phyloP scores from a whole-genome alignment of 148 eudicot species.

The Rhododendron ferrugineum region DNA sequence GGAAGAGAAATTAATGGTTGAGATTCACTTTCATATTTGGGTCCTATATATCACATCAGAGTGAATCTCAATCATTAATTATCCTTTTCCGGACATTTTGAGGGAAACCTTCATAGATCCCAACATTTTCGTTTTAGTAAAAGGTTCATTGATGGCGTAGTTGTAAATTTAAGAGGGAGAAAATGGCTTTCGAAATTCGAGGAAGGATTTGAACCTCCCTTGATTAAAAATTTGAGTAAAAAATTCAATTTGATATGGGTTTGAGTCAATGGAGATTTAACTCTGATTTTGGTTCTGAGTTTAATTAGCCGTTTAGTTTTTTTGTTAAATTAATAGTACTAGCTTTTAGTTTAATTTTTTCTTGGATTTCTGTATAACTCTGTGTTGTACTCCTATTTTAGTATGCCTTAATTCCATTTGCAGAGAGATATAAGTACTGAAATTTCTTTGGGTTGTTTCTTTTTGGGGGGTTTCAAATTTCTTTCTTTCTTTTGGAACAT shows the following conservation, averaged over 20 bases:
- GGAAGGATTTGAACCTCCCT: background rate
- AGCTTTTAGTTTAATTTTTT: no score
- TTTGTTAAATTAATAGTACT: no score
- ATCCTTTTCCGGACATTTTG: background rate
- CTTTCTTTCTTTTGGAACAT: background rate
- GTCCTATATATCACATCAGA: background rate
- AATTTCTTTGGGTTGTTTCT: background rate
- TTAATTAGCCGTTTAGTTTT: background rate
- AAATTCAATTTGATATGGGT: background rate
- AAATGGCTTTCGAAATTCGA: background rate
- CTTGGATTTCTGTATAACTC: background rate
- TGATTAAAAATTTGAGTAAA: background rate
- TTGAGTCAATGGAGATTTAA: background rate
- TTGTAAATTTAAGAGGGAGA: background rate
- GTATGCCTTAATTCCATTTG: background rate
- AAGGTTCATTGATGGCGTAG: background rate
- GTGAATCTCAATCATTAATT: background rate
- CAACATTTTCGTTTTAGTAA: background rate
- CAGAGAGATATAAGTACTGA: background rate
- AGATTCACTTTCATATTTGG: no score
- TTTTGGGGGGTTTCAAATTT: background rate
- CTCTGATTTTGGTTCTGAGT: background rate
- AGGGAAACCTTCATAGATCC: background rate
- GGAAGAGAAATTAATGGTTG: no score
- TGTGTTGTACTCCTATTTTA: no score